A percentile compares a stretch with the other conserved stretches of the same genome.
These are phyloP conservation scores for Chaetomiaceae sp. DNA, from an alignment of 2,329 filamentous ascomycete genomes.

Conservation along the genomic window DNA sequence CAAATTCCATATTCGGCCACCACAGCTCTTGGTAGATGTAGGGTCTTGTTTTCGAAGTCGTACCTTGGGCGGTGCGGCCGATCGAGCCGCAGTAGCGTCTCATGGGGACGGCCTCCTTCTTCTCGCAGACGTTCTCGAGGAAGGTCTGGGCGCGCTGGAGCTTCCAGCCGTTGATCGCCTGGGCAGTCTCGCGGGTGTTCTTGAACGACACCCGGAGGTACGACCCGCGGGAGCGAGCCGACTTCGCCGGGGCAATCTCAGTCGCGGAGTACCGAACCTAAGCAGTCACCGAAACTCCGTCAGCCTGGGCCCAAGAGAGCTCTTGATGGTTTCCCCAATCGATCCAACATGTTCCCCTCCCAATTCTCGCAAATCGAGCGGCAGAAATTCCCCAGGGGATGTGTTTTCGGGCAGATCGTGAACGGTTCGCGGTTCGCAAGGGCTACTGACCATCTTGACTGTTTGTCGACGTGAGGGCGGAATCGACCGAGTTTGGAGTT, in stretches of 20 bases:
- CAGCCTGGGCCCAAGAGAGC: conserved; percentile 16
- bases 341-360: conserved; percentile 7
- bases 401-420: conserved; percentile 3
- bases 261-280: conserved; percentile 96
- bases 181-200: conserved; percentile 99
- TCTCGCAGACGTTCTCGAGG: conserved; percentile 96
- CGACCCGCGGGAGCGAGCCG: conserved; percentile 94
- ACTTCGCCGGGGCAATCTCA: conserved; percentile 83
- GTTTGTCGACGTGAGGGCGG: conserved; percentile 47
- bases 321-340: conserved; percentile 3
- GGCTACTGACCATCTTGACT: conserved; percentile 50
- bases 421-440: conserved; percentile 14
- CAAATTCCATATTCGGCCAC: not conserved
- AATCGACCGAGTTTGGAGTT: conserved; percentile 48
- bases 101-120: conserved; percentile 98
- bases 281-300: conserved; percentile 18
- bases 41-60: conserved; percentile 39
- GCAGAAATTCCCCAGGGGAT: conserved; percentile 12
- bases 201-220: conserved; percentile 99
- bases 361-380: conserved; percentile 4
- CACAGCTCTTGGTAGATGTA: not conserved
- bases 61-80: conserved; percentile 96
- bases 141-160: conserved; percentile 89
- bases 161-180: conserved; percentile 99
- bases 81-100: conserved; percentile 94